These are phyloP conservation scores for Myriosclerotinia duriaeana DNA, from an alignment of 2,329 filamentous ascomycete species.

Conservation along the genomic window DNA sequence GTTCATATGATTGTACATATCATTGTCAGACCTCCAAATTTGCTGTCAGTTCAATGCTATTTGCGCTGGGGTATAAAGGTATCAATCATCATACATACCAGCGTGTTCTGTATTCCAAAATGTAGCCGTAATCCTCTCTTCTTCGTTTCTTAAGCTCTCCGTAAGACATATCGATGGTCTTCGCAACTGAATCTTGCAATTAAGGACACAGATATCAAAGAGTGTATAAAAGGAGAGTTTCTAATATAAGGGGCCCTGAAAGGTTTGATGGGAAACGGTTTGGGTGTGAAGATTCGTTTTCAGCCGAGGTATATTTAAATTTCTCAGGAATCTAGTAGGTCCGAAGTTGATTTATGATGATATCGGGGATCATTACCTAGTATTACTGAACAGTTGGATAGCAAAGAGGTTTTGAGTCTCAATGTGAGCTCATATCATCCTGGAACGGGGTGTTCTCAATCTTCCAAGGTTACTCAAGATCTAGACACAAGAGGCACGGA, in stretches of 20 bases:
- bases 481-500: too few relatives aligned
- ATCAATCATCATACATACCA: constrained; percentile 55
- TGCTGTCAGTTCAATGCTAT: neutral
- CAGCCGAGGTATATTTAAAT: neutral
- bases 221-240: neutral
- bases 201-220: neutral
- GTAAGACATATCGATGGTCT: constrained; percentile 35
- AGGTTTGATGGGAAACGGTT: neutral
- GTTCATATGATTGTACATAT: constrained; percentile 94
- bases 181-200: neutral
- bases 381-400: neutral
- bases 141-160: constrained; percentile 58
- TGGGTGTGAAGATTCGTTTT: neutral
- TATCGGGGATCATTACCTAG: neutral
- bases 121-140: constrained; percentile 73
- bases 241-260: neutral
- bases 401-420: neutral
- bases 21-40: constrained; percentile 74
- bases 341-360: neutral
- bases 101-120: constrained; percentile 80
- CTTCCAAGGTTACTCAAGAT: too few relatives aligned
- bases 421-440: neutral
- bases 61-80: neutral
- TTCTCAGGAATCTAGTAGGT: neutral
- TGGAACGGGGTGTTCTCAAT: neutral